Base-by-base conservation (phyloP, 805 yeast species). In the Debaryomyces castellii region DNA sequence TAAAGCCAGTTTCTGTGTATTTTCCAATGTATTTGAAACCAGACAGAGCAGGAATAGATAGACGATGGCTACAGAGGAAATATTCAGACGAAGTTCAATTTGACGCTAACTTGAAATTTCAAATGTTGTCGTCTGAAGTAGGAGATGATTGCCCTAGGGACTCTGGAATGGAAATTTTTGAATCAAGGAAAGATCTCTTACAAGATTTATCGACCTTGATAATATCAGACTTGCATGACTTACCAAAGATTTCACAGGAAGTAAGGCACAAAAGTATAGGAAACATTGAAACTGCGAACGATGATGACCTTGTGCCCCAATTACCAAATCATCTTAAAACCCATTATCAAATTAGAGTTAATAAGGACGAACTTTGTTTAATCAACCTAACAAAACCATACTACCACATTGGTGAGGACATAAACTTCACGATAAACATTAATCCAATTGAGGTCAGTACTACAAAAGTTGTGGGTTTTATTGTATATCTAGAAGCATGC, bases 331-430 rank as follows among this genome's bases (percentile, higher is more conserved):
- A 60, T 42, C 48, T 60, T 32, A 66, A 66, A 38, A 63, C 66
- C n/a, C 69, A 63, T 44, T 72, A 63, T 53, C 71, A 67, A 47
- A 59, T 72, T 38, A 47, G 67, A 32, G 71, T 67, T 20, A 69
- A 69, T 49, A 57, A 55, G 39, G 50, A 51, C 14, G 49, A 57
- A 14, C 53, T 71, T n/a, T 72, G 77, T 51, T 48, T 51, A 10
- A 54, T 71, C 18, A 54, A 57, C 5, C 39, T 71, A 23, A 59
- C 72, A 1, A 63, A 63, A 41, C 66, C 73, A 3, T 63, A 59
- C 38, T 70, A 57, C 53, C 70, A 63, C 43, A 48, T 68, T 20
- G 76, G 76, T 16, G 73, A 71, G 24, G 74, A 71, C 44, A 51
- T 71, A 10, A 52, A 61, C 43, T 70, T 64, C 46, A 49, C 53